Conservation (phyloP, 805 yeast species). For the Spathaspora arborariae region DNA sequence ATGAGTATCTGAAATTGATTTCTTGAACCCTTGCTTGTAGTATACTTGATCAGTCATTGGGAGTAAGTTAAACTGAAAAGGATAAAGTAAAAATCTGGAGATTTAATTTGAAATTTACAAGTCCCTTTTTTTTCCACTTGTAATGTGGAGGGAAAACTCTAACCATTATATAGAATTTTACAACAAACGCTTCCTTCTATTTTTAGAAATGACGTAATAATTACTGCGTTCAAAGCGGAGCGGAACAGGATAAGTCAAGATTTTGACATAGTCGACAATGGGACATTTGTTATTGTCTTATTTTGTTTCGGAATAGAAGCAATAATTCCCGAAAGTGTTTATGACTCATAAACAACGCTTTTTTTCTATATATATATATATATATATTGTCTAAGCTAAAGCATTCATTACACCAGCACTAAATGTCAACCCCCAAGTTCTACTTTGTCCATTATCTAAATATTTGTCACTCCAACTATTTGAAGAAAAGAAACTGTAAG, state of each 20-base stretch:
- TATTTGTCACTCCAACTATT: slow-evolving; percentile 12
- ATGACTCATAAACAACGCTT: too few species aligned
- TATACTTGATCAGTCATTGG: slow-evolving; percentile 16
- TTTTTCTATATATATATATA: background rate
- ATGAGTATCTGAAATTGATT: slow-evolving; percentile 24
- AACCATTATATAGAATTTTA: too few species aligned
- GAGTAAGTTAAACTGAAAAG: background rate
- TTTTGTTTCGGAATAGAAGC: too few species aligned
- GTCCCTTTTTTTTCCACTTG: too few species aligned
- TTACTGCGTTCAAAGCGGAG: too few species aligned
- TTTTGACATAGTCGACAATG: too few species aligned
- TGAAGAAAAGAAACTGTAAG: slow-evolving; percentile 15
- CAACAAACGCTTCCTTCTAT: too few species aligned
- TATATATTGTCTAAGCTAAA: background rate
- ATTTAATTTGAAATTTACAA: background rate
- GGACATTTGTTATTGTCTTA: too few species aligned
- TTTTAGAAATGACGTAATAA: too few species aligned
- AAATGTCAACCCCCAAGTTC: slow-evolving; percentile 17
- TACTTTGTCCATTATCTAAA: slow-evolving; percentile 8
- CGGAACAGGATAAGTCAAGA: too few species aligned
- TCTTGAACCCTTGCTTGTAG: slow-evolving; percentile 20
- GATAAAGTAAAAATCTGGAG: background rate
- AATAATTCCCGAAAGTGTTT: too few species aligned
- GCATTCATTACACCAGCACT: slow-evolving; percentile 11
- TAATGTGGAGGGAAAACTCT: too few species aligned